Percentiles rank a stretch among this genome's conserved stretches.
Evolutionary conservation across 139 green algal genomes (phyloP).

Genomic region (Chlorella sp.): DNA sequence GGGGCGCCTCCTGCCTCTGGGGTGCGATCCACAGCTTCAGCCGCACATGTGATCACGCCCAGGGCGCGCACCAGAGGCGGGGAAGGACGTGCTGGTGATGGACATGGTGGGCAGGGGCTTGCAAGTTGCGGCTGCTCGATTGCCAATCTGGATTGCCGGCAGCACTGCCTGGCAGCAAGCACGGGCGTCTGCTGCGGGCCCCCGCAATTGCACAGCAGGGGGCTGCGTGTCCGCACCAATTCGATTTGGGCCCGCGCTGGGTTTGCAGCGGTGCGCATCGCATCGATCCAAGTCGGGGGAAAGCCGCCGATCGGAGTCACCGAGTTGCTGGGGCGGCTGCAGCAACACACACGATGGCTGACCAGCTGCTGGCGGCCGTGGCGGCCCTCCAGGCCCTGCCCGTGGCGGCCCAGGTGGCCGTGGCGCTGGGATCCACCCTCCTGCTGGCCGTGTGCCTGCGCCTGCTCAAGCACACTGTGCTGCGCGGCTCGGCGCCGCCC

Average conservation of each 20-base stretch:
- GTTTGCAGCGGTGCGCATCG: background rate
- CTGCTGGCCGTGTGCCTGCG: conserved; percentile 49
- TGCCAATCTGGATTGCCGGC: background rate
- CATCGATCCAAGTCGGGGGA: background rate
- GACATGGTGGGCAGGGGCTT: background rate
- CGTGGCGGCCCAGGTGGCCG: conserved; percentile 12
- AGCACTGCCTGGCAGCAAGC: background rate
- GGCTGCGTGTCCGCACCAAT: background rate
- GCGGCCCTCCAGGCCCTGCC: conserved; percentile 25
- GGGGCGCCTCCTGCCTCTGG: too few relatives aligned
- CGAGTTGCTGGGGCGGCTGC: too few relatives aligned
- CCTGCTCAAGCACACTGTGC: conserved; percentile 44
- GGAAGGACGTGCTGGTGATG: background rate
- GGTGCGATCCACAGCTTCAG: too few relatives aligned
- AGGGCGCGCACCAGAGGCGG: background rate
- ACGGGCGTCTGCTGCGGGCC: too few relatives aligned
- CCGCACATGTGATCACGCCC: too few relatives aligned
- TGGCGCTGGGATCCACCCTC: conserved; percentile 22
- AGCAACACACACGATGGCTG: background rate
- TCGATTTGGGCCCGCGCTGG: background rate
- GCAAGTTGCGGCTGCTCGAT: too few relatives aligned
- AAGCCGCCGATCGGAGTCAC: too few relatives aligned
- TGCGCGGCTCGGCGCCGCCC: conserved; percentile 64
- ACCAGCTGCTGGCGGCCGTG: background rate
- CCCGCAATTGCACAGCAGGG: too few relatives aligned